These are phyloP conservation scores for Posidonia australis DNA, from an alignment of 106 monocot genomes.

Conservation along the genomic window DNA sequence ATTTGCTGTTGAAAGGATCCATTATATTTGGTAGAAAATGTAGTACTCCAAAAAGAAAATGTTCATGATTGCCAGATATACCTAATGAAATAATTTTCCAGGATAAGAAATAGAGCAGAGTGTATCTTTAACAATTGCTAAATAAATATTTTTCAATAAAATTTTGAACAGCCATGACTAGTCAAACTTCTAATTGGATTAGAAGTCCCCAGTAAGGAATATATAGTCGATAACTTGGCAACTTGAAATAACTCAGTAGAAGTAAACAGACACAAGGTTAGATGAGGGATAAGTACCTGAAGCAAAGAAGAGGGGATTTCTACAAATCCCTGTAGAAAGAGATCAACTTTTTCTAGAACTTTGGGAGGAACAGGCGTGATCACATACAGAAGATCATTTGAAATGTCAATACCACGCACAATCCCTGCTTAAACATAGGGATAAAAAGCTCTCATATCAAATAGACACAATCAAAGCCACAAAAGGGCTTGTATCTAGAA, in stretches of 20 bases:
- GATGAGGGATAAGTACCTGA: conserved; percentile 35
- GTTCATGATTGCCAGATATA: too few relatives aligned
- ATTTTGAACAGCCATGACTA: too few relatives aligned
- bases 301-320: conserved; percentile 63
- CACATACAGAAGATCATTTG: conserved; percentile 48
- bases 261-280: not conserved
- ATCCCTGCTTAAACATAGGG: conserved; percentile 42
- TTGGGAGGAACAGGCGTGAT: conserved; percentile 59
- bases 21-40: too few relatives aligned
- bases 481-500: too few relatives aligned
- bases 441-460: not conserved
- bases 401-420: conserved; percentile 61
- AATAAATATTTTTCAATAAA: not conserved
- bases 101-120: too few relatives aligned
- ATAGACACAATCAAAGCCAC: not conserved
- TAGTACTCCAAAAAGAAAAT: too few relatives aligned
- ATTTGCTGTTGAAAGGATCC: too few relatives aligned
- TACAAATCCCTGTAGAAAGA: conserved; percentile 81
- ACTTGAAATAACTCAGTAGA: not conserved
- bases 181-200: not conserved
- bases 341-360: conserved; percentile 61
- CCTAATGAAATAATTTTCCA: too few relatives aligned
- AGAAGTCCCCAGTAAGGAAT: not conserved
- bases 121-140: not conserved
- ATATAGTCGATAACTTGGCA: not conserved